phyloP scores from a whole-genome alignment of 208 protist species.

The Leishmania arabica region DNA sequence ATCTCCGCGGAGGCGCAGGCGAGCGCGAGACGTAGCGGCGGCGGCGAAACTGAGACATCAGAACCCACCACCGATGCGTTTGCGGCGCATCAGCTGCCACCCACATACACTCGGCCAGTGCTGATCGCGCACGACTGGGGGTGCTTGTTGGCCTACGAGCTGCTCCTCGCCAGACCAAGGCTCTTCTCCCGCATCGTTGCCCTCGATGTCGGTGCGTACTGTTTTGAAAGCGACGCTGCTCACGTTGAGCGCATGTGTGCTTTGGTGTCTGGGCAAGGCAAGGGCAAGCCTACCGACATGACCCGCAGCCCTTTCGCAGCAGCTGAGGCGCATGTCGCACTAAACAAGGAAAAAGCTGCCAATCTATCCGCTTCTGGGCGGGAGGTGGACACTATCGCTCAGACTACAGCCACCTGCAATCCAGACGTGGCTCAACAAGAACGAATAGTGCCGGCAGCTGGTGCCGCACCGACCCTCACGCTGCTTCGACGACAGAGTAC shows the following conservation, averaged over 20 bases:
- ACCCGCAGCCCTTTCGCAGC: neutral
- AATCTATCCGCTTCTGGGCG: neutral
- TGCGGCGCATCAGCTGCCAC: constrained; percentile 42
- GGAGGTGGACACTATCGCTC: neutral
- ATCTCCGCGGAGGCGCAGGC: neutral
- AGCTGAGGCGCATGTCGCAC: neutral
- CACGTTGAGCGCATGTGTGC: constrained; percentile 25
- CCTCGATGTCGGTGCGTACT: constrained; percentile 48
- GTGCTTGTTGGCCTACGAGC: constrained; percentile 61
- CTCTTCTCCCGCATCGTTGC: constrained; percentile 67
- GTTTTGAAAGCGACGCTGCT: constrained; percentile 29
- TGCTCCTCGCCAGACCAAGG: constrained; percentile 49
- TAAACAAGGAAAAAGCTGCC: neutral
- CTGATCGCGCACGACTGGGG: constrained; percentile 73
- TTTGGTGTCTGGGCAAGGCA: constrained; percentile 10
- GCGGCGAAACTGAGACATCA: neutral
- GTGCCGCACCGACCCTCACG: neutral
- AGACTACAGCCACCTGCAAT: neutral
- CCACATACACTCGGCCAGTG: constrained; percentile 43
- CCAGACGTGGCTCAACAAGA: neutral
- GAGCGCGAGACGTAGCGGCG: too few species aligned
- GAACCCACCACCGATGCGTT: neutral
- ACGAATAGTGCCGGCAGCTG: neutral
- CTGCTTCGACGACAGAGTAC: neutral
- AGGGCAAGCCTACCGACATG: too few species aligned